phyloP scores from a whole-genome alignment of 495 filamentous ascomycete species.

The Xylaria acuta region DNA sequence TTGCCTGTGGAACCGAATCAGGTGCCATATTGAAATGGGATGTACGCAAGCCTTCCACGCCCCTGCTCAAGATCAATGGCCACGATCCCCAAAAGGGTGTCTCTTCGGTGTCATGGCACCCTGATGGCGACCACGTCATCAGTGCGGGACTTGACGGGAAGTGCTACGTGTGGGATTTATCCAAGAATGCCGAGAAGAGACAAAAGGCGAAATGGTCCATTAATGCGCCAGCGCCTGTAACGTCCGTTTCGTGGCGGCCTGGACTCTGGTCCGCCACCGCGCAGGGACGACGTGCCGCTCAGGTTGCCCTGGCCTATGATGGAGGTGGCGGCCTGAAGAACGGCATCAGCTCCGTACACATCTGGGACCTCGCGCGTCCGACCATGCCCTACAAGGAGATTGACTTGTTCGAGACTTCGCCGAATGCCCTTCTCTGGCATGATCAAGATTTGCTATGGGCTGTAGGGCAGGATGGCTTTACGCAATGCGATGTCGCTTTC shows the following conservation, averaged over 20 bases:
- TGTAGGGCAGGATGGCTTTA: conserved; percentile 84
- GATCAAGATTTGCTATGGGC: conserved; percentile 92
- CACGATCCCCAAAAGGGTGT: conserved; percentile 75
- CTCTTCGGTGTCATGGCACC: conserved; percentile 91
- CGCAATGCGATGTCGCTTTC: conserved; percentile 87
- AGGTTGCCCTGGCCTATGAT: conserved; percentile 60
- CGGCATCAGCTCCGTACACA: conserved; percentile 75
- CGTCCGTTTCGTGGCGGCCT: conserved; percentile 85
- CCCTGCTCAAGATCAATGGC: conserved; percentile 75
- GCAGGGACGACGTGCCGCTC: conserved; percentile 65
- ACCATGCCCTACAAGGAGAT: conserved; percentile 87
- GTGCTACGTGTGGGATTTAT: conserved; percentile 93
- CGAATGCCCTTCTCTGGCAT: conserved; percentile 86
- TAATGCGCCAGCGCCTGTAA: conserved; percentile 66
- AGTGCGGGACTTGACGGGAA: conserved; percentile 83
- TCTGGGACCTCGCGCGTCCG: conserved; percentile 92
- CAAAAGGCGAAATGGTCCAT: conserved; percentile 76
- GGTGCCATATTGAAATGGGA: conserved; percentile 71
- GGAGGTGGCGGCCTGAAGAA: conserved; percentile 50
- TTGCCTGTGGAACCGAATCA: conserved; percentile 89
- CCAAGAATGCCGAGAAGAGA: conserved; percentile 73
- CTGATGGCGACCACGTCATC: conserved; percentile 86
- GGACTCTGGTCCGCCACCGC: conserved; percentile 73
- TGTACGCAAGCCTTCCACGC: conserved; percentile 51
- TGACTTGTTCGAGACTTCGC: conserved; percentile 71